These are phyloP conservation scores for Candida gorgasii DNA, from an alignment of 805 yeast species.

Conservation along the genomic window DNA sequence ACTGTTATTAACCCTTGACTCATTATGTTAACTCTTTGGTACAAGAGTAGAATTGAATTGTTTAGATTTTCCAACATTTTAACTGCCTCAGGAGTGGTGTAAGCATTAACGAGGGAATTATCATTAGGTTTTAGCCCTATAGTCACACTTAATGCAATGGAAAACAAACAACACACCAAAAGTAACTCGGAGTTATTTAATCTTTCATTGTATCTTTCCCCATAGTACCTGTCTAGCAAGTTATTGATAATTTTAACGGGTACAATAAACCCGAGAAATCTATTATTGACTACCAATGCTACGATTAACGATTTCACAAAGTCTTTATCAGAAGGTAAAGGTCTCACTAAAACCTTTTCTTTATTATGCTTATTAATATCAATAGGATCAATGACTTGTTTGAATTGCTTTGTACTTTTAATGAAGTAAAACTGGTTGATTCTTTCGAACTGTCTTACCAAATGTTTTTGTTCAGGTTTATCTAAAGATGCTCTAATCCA, in stretches of 20 bases:
- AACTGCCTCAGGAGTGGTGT: constrained; percentile 13
- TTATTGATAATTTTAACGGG: background rate
- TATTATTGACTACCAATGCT: background rate
- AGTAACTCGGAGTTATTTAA: constrained; percentile 13
- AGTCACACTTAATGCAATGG: constrained; percentile 4
- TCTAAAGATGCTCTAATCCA: constrained; percentile 32
- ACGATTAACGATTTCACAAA: constrained; percentile 5
- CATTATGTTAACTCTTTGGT: constrained; percentile 48
- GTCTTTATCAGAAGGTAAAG: constrained; percentile 23
- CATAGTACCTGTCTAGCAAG: constrained; percentile 9
- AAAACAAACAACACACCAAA: constrained; percentile 5
- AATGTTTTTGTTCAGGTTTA: constrained; percentile 18
- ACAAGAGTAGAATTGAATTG: constrained; percentile 46
- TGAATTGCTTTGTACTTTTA: constrained; percentile 18
- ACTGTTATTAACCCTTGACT: constrained; percentile 54
- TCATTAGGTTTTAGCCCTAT: background rate
- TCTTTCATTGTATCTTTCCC: background rate
- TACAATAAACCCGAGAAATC: background rate
- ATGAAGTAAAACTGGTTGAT: constrained; percentile 26
- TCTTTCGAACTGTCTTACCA: constrained; percentile 27
- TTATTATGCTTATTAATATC: constrained; percentile 21
- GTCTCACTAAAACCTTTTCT: constrained; percentile 21
- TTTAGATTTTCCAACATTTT: constrained; percentile 18
- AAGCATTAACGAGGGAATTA: background rate
- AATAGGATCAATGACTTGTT: constrained; percentile 34